Evolutionary conservation across 306 rosid species (phyloP).

Genomic region (Rubus parviflorus): DNA sequence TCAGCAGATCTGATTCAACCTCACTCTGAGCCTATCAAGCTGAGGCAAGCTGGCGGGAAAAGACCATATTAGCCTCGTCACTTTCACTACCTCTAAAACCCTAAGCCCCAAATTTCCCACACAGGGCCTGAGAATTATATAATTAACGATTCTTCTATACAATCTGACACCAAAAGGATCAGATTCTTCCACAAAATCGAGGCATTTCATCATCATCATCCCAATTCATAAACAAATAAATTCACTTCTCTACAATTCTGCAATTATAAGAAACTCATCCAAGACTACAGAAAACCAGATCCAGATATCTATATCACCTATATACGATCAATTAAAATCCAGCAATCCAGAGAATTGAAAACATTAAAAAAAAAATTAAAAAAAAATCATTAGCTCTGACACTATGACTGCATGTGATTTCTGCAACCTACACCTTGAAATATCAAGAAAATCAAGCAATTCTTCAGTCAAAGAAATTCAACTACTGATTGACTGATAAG

Average conservation of each 20-base stretch:
- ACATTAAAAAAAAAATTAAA: neutral
- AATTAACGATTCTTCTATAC: neutral
- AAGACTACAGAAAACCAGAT: neutral
- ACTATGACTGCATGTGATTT: neutral
- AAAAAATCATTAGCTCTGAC: neutral
- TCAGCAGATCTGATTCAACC: conserved; percentile 15
- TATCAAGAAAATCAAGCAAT: neutral
- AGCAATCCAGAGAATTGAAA: neutral
- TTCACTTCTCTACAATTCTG: neutral
- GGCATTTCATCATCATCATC: conserved; percentile 11
- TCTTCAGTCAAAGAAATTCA: neutral
- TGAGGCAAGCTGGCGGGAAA: conserved; percentile 11
- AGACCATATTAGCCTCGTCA: conserved; percentile 29
- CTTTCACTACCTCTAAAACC: conserved; percentile 24
- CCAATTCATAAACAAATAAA: neutral
- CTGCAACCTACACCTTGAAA: neutral
- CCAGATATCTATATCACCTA: neutral
- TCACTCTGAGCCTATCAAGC: conserved; percentile 1
- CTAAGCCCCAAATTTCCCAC: conserved; percentile 11
- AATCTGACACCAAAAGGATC: conserved; percentile 7
- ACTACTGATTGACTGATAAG: neutral
- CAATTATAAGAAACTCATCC: conserved; percentile 11
- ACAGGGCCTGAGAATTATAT: neutral
- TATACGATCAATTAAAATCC: neutral
- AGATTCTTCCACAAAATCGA: conserved; percentile 16